phyloP scores from a whole-genome alignment of 1,284 basidiomycete genomes.

The Tranzscheliella williamsii region DNA sequence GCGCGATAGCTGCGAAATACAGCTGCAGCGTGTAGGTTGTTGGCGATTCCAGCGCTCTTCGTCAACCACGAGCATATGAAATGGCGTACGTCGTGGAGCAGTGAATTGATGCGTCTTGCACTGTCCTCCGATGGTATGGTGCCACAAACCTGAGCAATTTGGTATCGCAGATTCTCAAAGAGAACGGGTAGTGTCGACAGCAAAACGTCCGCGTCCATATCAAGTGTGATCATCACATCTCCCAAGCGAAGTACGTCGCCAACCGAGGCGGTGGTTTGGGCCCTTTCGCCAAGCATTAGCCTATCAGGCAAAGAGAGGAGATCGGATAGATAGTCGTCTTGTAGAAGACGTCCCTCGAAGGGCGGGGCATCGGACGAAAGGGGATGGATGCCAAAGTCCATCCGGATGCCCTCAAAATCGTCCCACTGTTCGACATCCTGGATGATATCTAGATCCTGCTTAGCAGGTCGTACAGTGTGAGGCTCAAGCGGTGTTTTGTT shows the following conservation, averaged over 20 bases:
- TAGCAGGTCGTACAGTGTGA: not conserved
- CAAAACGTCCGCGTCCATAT: slow-evolving; percentile 20
- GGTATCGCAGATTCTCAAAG: slow-evolving; percentile 13
- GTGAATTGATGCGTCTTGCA: slow-evolving; percentile 1
- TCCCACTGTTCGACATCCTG: slow-evolving; percentile 18
- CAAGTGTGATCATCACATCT: slow-evolving; percentile 12
- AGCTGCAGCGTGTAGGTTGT: not conserved
- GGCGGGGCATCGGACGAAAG: not conserved
- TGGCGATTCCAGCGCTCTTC: slow-evolving; percentile 1
- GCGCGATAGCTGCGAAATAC: slow-evolving; percentile 20
- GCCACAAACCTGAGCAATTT: no score
- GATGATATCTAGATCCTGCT: not conserved
- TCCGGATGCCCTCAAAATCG: slow-evolving; percentile 35
- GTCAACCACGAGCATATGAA: slow-evolving; percentile 26
- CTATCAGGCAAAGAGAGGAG: slow-evolving; percentile 16
- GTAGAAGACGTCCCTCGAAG: not conserved
- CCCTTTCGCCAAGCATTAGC: slow-evolving; percentile 8
- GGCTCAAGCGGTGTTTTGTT: not conserved
- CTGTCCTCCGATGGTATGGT: not conserved
- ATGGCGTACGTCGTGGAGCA: slow-evolving; percentile 11
- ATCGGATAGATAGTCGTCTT: slow-evolving; percentile 3
- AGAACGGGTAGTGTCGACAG: slow-evolving; percentile 10
- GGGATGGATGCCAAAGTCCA: slow-evolving; percentile 48
- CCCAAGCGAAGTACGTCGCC: slow-evolving; percentile 18
- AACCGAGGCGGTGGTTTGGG: slow-evolving; percentile 10